Percentiles rank a stretch among this genome's conserved stretches.
Evolutionary conservation across 495 filamentous ascomycete species (phyloP).

Genomic region (Friedmanniomyces simplex): DNA sequence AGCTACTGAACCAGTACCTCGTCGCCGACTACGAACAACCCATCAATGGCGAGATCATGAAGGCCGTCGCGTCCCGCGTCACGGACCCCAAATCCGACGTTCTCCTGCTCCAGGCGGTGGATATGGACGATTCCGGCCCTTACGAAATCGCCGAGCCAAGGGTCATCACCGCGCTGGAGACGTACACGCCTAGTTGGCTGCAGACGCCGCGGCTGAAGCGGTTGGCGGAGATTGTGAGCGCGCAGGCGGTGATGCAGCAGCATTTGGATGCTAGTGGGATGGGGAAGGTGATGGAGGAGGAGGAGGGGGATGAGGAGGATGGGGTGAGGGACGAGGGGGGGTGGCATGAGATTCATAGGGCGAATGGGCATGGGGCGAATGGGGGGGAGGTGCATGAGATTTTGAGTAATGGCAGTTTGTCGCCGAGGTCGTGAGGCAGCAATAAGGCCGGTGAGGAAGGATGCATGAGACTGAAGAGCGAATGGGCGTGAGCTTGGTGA

Average conservation of each 20-base stretch:
- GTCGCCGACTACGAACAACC: conserved; percentile 99
- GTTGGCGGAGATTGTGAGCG: conserved; percentile 92
- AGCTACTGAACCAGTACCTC: conserved; percentile 95
- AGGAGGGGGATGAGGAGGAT: neutral
- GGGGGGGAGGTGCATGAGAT: conserved; percentile 1
- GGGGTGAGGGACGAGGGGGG: neutral
- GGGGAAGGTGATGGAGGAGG: conserved; percentile 11
- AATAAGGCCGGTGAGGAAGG: too few relatives aligned
- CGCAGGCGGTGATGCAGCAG: conserved; percentile 78
- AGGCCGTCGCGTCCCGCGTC: conserved; percentile 91
- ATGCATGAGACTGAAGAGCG: too few relatives aligned
- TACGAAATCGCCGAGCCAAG: conserved; percentile 98
- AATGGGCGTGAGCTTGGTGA: too few relatives aligned
- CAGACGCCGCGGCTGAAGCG: conserved; percentile 92
- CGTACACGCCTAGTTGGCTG: conserved; percentile 93
- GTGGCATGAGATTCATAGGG: neutral
- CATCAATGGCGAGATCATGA: conserved; percentile 99
- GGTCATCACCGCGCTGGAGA: conserved; percentile 91
- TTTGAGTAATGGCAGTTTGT: neutral
- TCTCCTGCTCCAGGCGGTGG: conserved; percentile 80
- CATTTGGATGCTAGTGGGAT: conserved; percentile 17
- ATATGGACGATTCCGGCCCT: conserved; percentile 99
- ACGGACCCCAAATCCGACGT: conserved; percentile 93
- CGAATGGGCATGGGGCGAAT: neutral
- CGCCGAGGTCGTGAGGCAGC: neutral